Percentiles rank a stretch among this genome's conserved stretches.
Conservation (phyloP, 2,329 filamentous ascomycete species). For the Penicillium rolfsii region DNA sequence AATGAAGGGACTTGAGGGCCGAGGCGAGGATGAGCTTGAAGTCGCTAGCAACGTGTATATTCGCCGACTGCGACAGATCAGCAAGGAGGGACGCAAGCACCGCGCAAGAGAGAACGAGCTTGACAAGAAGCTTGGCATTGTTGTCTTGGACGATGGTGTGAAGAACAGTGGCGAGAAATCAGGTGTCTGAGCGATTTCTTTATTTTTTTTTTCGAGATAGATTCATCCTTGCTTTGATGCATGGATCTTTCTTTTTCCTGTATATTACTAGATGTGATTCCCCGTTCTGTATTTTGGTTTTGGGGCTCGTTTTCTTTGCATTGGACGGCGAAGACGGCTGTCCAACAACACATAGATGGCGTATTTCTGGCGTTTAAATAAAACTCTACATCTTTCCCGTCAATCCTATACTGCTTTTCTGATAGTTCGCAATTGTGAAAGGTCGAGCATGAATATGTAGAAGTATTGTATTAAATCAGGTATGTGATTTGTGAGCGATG, state of each 20-base stretch:
- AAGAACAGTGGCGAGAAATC: slow-evolving; percentile 4
- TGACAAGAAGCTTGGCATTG: slow-evolving; percentile 51
- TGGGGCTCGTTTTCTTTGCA: slow-evolving; percentile 1
- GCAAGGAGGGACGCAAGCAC: slow-evolving; percentile 60
- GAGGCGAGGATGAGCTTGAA: slow-evolving; percentile 47
- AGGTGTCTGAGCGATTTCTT: not conserved
- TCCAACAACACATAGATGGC: slow-evolving; percentile 3
- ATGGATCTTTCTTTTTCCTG: not conserved
- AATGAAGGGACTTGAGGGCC: slow-evolving; percentile 45
- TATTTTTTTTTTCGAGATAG: not conserved
- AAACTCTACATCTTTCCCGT: not conserved
- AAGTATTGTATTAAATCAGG: no score
- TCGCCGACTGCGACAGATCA: slow-evolving; percentile 46
- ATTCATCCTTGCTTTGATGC: not conserved
- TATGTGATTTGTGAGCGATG: no score
- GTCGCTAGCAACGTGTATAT: slow-evolving; percentile 52
- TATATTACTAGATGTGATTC: slow-evolving; percentile 14
- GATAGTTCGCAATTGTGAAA: no score
- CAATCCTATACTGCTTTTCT: not conserved
- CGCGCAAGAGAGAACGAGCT: slow-evolving; percentile 59
- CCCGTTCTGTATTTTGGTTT: slow-evolving; percentile 7
- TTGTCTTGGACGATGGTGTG: slow-evolving; percentile 31
- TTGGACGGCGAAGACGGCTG: not conserved
- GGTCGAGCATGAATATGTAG: no score
- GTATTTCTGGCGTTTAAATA: not conserved